Evolutionary conservation across 202 grass and related monocot genomes (phyloP).

Genomic region (Setaria viridis): DNA sequence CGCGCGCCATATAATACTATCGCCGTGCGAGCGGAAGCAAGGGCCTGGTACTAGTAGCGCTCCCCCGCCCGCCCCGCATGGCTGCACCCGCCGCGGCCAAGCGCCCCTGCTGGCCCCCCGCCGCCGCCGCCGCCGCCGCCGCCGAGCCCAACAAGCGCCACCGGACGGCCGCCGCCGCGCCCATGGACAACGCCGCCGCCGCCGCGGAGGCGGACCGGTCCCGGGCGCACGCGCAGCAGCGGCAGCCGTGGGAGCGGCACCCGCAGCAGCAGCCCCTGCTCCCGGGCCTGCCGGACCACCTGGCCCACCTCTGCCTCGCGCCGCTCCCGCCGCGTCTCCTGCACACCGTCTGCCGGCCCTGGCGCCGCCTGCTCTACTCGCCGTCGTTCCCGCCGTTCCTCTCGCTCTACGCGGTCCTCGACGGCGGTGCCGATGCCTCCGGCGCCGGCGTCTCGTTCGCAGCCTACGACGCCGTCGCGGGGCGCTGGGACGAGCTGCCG

Average conservation of each 20-base stretch:
- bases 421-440: background rate
- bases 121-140: background rate
- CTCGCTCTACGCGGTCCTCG: conserved; percentile 68
- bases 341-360: conserved; percentile 67
- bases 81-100: conserved; percentile 46
- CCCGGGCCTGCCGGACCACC: conserved; percentile 83
- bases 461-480: conserved; percentile 61
- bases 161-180: background rate
- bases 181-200: background rate
- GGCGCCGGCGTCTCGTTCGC: conserved; percentile 47
- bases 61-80: background rate
- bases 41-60: conserved; percentile 23
- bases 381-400: conserved; percentile 65
- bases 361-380: conserved; percentile 74
- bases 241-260: background rate
- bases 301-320: conserved; percentile 72
- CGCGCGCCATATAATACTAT: conserved; percentile 15
- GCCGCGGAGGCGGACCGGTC: background rate
- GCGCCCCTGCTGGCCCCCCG: conserved; percentile 9
- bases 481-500: conserved; percentile 50
- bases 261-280: conserved; percentile 47
- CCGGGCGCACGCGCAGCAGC: fast-evolving
- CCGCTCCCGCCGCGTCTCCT: conserved; percentile 57
- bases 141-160: conserved; percentile 33
- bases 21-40: conserved; percentile 37